Conservation (phyloP, 2,329 filamentous ascomycete species). For the Ophiobolus disseminans region DNA sequence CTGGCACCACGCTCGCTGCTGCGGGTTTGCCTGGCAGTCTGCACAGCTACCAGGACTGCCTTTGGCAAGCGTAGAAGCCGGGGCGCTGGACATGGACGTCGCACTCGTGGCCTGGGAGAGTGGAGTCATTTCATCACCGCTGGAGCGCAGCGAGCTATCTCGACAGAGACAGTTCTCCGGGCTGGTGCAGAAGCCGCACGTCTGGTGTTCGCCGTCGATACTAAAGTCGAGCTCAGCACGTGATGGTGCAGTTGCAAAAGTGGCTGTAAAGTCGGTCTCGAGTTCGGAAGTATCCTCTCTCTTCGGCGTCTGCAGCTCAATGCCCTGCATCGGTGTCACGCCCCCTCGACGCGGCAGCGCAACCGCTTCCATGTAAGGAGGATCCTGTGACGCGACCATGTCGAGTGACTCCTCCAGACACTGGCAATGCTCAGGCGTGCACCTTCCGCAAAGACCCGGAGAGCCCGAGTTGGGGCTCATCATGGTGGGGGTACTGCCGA, state of each 20-base stretch:
- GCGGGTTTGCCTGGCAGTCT: slow-evolving; percentile 45
- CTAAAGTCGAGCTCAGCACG: slow-evolving; percentile 32
- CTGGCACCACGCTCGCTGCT: slow-evolving; percentile 45
- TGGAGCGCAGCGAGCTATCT: slow-evolving; percentile 24
- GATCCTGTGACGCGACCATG: slow-evolving; percentile 1
- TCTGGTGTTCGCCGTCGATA: slow-evolving; percentile 23
- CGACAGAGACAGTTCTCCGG: slow-evolving; percentile 41
- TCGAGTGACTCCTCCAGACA: slow-evolving; percentile 38
- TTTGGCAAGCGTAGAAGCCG: slow-evolving; percentile 5
- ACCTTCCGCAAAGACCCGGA: slow-evolving; percentile 22
- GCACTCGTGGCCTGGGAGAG: slow-evolving; percentile 7
- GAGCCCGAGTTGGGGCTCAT: too few relatives aligned
- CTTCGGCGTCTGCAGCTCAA: slow-evolving; percentile 16
- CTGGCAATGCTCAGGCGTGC: slow-evolving; percentile 40
- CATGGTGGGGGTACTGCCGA: not conserved
- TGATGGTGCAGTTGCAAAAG: slow-evolving; percentile 19
- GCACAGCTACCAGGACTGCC: slow-evolving; percentile 44
- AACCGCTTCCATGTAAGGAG: slow-evolving; percentile 29
- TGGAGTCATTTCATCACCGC: slow-evolving; percentile 8
- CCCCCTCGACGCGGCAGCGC: slow-evolving; percentile 16
- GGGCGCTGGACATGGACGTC: slow-evolving; percentile 2
- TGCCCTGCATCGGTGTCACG: slow-evolving; percentile 23
- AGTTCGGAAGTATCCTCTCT: slow-evolving; percentile 26
- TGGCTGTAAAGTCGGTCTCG: slow-evolving; percentile 47
- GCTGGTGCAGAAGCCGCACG: slow-evolving; percentile 46